Evolutionary conservation across 1,284 basidiomycete species (phyloP), one percentile per base, ranked within the genome.

Genomic region (Neotropicomus parvogracilis): DNA sequence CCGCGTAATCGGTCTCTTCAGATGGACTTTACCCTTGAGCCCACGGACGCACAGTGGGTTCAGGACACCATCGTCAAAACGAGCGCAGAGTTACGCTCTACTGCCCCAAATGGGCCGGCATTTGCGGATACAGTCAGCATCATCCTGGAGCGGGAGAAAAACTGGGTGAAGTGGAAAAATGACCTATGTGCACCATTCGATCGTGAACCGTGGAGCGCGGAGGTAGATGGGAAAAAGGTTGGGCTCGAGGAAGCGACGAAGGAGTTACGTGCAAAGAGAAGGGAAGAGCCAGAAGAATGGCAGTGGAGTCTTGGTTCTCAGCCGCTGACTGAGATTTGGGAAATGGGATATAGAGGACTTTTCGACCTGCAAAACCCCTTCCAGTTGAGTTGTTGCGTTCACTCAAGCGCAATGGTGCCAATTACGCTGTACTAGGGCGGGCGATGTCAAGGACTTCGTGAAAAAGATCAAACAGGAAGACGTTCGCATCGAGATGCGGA

Each of bases 81-180:
- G 0, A 75, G 76, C 34, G 85, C 87, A 36, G 88, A 91, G 64
- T 70, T 90, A 26, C 75, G 79, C 19, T 81, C 84, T 56, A 89
- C 88, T 1, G 73, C 83, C 12, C 88, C 88, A 0, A 83, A 79
- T 53, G 88, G 88, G 3, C 77, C 84, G 16, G 72, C 74, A 19
- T 90, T 91, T 62, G 75, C 83, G 6, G 86, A 89, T 21, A 87
- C 86, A 0, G 81, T 87, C 29, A 70, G 64, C 38, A 72, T 76
- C 7, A 83, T 91, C 17, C 70, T 92, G 7, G 83, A 88, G 55
- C 75, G 89, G 38, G 90, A 93, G 66, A 82, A 81, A 64, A 91
- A 90, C 59, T 93, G 90, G 90, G 80, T 91, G 8, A 79, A 77
- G 55, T 91, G 88, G 88, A 91, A 91, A 70, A 87, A 85, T 56